phyloP scores from a whole-genome alignment of 2,329 filamentous ascomycete species.

The Diaporthe nobilis region DNA sequence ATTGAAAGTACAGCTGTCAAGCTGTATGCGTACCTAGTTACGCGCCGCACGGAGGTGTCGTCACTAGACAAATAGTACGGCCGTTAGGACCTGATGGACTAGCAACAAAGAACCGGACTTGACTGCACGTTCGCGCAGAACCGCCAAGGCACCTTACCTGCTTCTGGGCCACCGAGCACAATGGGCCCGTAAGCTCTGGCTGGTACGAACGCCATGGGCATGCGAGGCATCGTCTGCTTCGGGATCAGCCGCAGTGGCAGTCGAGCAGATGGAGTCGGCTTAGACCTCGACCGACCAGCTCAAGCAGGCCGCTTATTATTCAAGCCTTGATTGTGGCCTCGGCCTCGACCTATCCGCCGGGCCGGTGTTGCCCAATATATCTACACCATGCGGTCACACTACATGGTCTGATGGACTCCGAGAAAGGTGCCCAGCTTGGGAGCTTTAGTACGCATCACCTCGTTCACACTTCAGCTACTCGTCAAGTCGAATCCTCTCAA shows the following conservation, averaged over 20 bases:
- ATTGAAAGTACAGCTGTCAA: conserved; percentile 32
- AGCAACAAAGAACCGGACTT: not conserved
- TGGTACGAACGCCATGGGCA: not conserved
- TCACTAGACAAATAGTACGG: not conserved
- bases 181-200: not conserved
- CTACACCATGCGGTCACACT: not conserved
- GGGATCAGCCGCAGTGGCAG: not conserved
- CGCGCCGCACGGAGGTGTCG: not conserved
- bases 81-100: not conserved
- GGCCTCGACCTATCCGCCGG: conserved; percentile 14
- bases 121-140: not conserved
- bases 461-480: not conserved
- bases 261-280: not conserved
- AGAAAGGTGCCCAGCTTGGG: not conserved
- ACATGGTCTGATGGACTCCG: not conserved
- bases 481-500: not conserved
- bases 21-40: not conserved
- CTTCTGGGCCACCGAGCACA: not conserved
- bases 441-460: not conserved
- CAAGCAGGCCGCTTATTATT: not conserved
- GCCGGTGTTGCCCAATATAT: conserved; percentile 9
- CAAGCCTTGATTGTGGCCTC: conserved; percentile 10
- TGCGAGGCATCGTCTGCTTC: not conserved
- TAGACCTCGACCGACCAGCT: not conserved
- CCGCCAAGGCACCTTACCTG: not conserved